Evolutionary conservation across 257 asterid genomes (phyloP), one percentile per base, ranked within the genome.

Genomic region (Scutellaria baicalensis): DNA sequence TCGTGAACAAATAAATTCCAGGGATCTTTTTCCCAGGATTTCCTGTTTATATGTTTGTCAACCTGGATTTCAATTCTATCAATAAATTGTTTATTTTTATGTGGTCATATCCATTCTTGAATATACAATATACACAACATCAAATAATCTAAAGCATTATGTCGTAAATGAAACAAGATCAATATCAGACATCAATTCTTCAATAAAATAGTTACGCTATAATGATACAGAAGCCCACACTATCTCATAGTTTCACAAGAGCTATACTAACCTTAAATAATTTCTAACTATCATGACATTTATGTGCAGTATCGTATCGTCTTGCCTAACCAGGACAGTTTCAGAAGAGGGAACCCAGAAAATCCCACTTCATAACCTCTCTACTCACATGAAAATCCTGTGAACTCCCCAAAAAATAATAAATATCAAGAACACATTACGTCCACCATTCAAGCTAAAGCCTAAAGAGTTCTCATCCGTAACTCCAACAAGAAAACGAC

Each of bases 401-500:
- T 21, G 66, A 81, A 70, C 47, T 23, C 69, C 65, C 86, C 81
- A 82, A 69, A 76, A 79, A 62, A 71, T 58, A 63, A 91, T 27
- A 45, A 81, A 16, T 23, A 27, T 27, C 33, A 52, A 43, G 20
- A 76, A 14, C n/a, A 79, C 66, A 36, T 62, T 40, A 62, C 59
- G 31, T 35, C 68, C 36, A 65, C 72, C 40, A 6, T 65, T 47
- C 60, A 66, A 65, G 45, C 73, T 68, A 75, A 71, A 66, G n/a
- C 86, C 86, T 48, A 72, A 44, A 6, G 93, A 83, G 14, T 68
- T 52, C 13, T 21, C 63, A 56, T 85, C 89, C 0, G 69, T 75
- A 40, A 87, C 88, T 69, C 96, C 98, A 23, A 90, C 98, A 62
- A 91, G 96, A 84, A 93, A 93, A 64, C 84, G 83, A 86, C 97